phyloP scores from a whole-genome alignment of 768 basidiomycete species.

The Lentinula edodes region DNA sequence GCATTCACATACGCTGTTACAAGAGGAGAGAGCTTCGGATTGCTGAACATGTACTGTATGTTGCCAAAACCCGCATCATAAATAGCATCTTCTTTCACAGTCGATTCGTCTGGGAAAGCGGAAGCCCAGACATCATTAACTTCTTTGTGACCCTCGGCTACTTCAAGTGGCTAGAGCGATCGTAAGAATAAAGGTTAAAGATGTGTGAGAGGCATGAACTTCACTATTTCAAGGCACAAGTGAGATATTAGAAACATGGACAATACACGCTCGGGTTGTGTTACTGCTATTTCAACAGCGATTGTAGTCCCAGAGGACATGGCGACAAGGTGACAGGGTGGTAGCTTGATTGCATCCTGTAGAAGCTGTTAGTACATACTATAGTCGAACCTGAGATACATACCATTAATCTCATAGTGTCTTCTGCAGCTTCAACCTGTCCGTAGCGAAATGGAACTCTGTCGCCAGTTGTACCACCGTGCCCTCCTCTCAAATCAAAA shows the following conservation, averaged over 20 bases:
- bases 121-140: neutral
- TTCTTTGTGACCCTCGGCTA: conserved; percentile 3
- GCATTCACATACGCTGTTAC: neutral
- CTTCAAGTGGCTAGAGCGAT: neutral
- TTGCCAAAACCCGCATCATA: conserved; percentile 1
- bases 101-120: neutral
- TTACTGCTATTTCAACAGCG: neutral
- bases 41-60: conserved; percentile 2
- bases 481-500: neutral
- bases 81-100: neutral
- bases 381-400: neutral
- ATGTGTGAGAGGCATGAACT: neutral
- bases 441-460: neutral
- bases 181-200: neutral
- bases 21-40: neutral
- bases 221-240: conserved; percentile 1
- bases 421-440: conserved; percentile 5
- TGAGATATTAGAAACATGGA: conserved; percentile 2
- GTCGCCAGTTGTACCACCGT: conserved; percentile 3
- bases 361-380: neutral
- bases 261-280: neutral
- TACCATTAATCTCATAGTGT: conserved; percentile 3
- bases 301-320: conserved; percentile 1
- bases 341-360: neutral
- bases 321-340: neutral